Evolutionary conservation across 2,329 filamentous ascomycete species (phyloP).

Genomic region (Cladophialophora yegresii): DNA sequence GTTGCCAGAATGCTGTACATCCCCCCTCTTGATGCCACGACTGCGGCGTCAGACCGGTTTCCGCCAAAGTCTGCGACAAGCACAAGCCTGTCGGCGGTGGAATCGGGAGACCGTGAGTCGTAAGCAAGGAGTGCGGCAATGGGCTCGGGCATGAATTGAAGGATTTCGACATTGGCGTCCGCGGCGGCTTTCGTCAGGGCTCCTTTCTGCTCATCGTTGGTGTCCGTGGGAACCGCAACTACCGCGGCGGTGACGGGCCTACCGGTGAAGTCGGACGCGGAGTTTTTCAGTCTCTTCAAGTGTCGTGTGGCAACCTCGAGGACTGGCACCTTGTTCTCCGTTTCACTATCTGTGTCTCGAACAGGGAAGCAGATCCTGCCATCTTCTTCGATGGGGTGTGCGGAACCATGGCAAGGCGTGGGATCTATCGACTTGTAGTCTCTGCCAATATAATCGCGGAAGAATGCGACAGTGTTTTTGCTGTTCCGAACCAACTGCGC

Average conservation of each 20-base stretch:
- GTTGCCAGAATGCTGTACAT: conserved; percentile 96
- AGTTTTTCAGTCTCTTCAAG: conserved; percentile 75
- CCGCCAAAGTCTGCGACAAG: conserved; percentile 92
- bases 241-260: conserved; percentile 94
- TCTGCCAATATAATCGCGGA: conserved; percentile 93
- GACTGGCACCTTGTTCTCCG: conserved; percentile 70
- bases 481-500: conserved; percentile 88
- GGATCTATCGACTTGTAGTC: conserved; percentile 96
- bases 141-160: conserved; percentile 91
- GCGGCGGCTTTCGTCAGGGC: conserved; percentile 76
- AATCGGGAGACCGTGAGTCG: conserved; percentile 76
- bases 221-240: conserved; percentile 91
- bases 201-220: conserved; percentile 80
- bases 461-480: conserved; percentile 90
- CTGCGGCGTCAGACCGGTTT: conserved; percentile 86
- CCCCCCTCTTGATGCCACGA: conserved; percentile 86
- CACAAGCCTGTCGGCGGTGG: conserved; percentile 79
- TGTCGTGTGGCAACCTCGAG: conserved; percentile 83
- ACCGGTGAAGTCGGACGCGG: conserved; percentile 88
- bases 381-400: conserved; percentile 77
- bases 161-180: conserved; percentile 78
- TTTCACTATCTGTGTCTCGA: conserved; percentile 68
- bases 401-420: conserved; percentile 88
- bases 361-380: conserved; percentile 78
- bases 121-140: conserved; percentile 87